Percentiles rank a stretch among this genome's conserved stretches.
Evolutionary conservation across 306 rosid genomes (phyloP).

Genomic region (Dalbergia cochinchinensis): DNA sequence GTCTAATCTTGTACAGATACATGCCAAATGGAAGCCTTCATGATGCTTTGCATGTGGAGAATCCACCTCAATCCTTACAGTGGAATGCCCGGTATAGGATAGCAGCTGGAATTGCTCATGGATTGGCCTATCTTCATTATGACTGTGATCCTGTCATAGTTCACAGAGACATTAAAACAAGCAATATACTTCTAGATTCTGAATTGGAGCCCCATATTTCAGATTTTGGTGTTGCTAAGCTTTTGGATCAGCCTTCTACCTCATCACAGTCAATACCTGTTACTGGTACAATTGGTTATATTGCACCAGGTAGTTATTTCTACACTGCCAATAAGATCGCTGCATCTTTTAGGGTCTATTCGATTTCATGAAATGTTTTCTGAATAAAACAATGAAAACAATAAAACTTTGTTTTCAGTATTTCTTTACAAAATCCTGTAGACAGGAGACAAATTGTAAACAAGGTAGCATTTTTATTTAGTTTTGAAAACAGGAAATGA

Average conservation of each 20-base stretch:
- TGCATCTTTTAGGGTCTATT: background rate
- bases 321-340: background rate
- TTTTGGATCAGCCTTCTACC: slow-evolving; percentile 65
- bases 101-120: slow-evolving; percentile 77
- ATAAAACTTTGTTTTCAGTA: background rate
- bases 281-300: slow-evolving; percentile 76
- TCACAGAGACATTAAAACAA: slow-evolving; percentile 83
- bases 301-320: slow-evolving; percentile 74
- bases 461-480: too few species aligned
- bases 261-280: slow-evolving; percentile 51
- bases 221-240: slow-evolving; percentile 87
- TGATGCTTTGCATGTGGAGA: slow-evolving; percentile 68
- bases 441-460: too few species aligned
- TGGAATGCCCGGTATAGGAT: slow-evolving; percentile 72
- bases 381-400: too few species aligned
- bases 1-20: slow-evolving; percentile 68
- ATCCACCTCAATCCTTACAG: slow-evolving; percentile 57
- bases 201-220: slow-evolving; percentile 80
- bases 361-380: too few species aligned
- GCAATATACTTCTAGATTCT: slow-evolving; percentile 77
- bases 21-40: slow-evolving; percentile 89
- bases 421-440: slow-evolving; percentile 6
- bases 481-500: too few species aligned
- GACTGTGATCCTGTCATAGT: slow-evolving; percentile 81
- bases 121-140: slow-evolving; percentile 75